Base-by-base conservation (phyloP, 2,329 filamentous ascomycete genomes). In the Alternaria tenuissima region DNA sequence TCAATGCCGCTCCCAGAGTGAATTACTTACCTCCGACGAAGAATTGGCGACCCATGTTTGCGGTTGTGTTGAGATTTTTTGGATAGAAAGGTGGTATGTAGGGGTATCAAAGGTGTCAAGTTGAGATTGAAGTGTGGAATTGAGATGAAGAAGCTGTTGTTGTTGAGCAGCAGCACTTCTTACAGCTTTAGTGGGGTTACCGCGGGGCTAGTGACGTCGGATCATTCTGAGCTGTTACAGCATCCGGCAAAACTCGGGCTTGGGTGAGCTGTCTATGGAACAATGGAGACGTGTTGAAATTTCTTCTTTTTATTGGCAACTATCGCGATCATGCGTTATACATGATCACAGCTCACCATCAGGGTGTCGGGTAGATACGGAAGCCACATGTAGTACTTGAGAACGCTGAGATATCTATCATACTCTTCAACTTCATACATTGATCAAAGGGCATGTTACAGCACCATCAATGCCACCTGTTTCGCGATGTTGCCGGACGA, bases 1-100 rank as follows among this genome's bases (percentile, higher is more conserved):
- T n/a, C 36, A 16, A 38, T 38, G 16, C 16, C 14, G 16, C 16
- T 4, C 7, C 1, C 6, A n/a, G 3, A 7, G 16, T 38, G 36
- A 5, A 20, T 39, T 39, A 9, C 38, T 39, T 39, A 39, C 94
- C 94, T 82, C 94, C 94, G 81, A 97, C 92, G 82, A 97, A 96
- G 87, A 96, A 97, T 86, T 93, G 91, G 86, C 93, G 93, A 87
- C 90, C 87, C 93, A 96, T 97, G 76, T 78, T 92, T 87, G 83
- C 79, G 87, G 83, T 79, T 64, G 66, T 58, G 20, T 32, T 66
- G 16, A 46, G 28, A 41, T 28, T 54, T 57, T 57, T 57, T 47
- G 32, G 16, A 4, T 57, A 26, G 22, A 46, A 62, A 56, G 59
- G 28, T 43, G 42, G 48, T 55, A 28, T 52, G 48, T 52, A 49